Percentiles rank a stretch among this genome's conserved stretches.
Evolutionary conservation across 2,329 filamentous ascomycete species (phyloP).

Genomic region (Penicillium aurantiogriseum): DNA sequence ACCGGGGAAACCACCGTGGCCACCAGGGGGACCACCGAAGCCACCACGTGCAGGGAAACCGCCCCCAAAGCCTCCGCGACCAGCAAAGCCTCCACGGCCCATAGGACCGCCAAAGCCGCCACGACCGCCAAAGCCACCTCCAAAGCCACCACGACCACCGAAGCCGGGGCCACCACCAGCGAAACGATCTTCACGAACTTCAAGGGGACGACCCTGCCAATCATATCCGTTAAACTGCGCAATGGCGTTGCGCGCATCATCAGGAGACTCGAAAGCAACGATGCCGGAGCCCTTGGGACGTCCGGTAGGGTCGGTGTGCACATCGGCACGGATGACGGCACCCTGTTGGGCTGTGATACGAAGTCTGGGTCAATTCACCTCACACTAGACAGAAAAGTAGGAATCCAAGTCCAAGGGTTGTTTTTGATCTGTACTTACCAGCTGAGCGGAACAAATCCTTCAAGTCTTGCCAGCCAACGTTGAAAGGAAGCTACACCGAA

Average conservation of each 20-base stretch:
- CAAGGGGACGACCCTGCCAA: constrained; percentile 90
- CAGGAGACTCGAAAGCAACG: constrained; percentile 90
- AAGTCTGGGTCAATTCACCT: constrained; percentile 33
- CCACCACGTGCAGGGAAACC: constrained; percentile 26
- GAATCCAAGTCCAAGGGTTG: constrained; percentile 11
- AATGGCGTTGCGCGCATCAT: constrained; percentile 94
- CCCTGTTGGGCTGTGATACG: constrained; percentile 54
- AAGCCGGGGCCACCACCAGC: constrained; percentile 59
- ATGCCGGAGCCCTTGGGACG: constrained; percentile 96
- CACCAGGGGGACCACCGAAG: constrained; percentile 43
- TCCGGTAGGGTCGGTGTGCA: constrained; percentile 87
- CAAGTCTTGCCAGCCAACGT: constrained; percentile 96
- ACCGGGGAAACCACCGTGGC: constrained; percentile 53
- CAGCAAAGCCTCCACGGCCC: constrained; percentile 46
- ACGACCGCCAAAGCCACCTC: constrained; percentile 53
- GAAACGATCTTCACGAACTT: constrained; percentile 95
- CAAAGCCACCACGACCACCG: constrained; percentile 56
- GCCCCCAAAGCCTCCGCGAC: constrained; percentile 59
- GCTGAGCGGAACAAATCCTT: constrained; percentile 99
- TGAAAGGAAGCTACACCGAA: constrained; percentile 78
- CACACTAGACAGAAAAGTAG: constrained; percentile 11
- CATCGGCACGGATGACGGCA: constrained; percentile 88
- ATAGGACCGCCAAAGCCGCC: constrained; percentile 60
- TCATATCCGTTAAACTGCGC: constrained; percentile 98
- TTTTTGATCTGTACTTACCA: constrained; percentile 60